Conservation (phyloP, 306 rosid genomes). For the Lathyrus aphaca region DNA sequence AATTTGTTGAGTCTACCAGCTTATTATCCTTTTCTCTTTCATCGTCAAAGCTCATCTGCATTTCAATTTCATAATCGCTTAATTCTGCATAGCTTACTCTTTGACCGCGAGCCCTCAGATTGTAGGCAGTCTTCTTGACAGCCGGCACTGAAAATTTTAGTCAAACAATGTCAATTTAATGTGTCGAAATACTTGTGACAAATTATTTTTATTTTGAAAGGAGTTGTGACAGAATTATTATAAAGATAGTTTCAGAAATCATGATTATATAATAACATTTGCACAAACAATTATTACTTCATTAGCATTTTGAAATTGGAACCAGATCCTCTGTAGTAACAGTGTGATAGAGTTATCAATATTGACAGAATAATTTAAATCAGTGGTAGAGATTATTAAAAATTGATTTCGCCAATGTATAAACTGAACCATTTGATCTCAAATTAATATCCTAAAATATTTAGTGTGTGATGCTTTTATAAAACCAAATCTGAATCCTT, state of each 20-base stretch:
- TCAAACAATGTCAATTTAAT: not conserved
- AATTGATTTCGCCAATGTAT: not conserved
- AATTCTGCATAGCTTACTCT: not conserved
- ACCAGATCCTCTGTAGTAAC: not conserved
- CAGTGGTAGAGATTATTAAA: not conserved
- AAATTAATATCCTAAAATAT: not conserved
- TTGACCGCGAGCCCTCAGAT: slow-evolving; percentile 30
- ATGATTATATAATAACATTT: slow-evolving; percentile 2
- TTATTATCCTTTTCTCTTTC: not conserved
- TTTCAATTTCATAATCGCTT: slow-evolving; percentile 13
- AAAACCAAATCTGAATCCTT: not conserved
- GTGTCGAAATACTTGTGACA: slow-evolving; percentile 19
- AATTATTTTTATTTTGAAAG: not conserved
- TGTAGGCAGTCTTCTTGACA: slow-evolving; percentile 7
- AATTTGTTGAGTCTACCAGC: not conserved
- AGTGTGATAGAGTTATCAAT: not conserved
- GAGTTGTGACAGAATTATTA: slow-evolving; percentile 12
- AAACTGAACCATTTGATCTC: not conserved
- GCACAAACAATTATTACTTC: not conserved
- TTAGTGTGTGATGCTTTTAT: not conserved
- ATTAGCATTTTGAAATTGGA: not conserved
- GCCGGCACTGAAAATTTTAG: not conserved
- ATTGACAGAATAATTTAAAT: not conserved
- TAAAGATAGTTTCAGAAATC: slow-evolving; percentile 2
- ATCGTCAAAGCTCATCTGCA: not conserved